Conservation (phyloP, 306 rosid species). For the Urtica urens region DNA sequence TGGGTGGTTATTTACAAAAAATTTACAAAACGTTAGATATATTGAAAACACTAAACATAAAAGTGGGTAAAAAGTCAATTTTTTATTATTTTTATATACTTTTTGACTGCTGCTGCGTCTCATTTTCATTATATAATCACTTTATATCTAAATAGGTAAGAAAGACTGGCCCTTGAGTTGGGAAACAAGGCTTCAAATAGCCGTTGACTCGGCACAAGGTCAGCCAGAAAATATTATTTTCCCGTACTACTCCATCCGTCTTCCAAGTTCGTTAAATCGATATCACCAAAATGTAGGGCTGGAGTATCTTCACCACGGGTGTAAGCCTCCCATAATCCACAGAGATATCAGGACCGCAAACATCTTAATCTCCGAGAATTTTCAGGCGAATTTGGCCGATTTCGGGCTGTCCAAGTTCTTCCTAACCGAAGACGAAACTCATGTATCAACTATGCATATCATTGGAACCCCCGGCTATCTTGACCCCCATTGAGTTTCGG, state of each 20-base stretch:
- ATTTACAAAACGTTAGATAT: too few species aligned
- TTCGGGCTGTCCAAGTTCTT: conserved; percentile 7
- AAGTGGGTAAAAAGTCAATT: too few species aligned
- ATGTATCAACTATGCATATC: not conserved
- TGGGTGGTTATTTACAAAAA: too few species aligned
- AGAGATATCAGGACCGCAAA: conserved; percentile 11
- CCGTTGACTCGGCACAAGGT: conserved; percentile 7
- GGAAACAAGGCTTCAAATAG: conserved; percentile 12
- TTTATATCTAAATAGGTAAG: not conserved
- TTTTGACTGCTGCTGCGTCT: too few species aligned
- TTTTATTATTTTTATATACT: too few species aligned
- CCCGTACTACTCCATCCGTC: not conserved
- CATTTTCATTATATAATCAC: not conserved
- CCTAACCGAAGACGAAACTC: not conserved
- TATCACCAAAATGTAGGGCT: not conserved
- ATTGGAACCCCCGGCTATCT: conserved; percentile 16
- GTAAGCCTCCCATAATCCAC: conserved; percentile 12
- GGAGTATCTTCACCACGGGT: conserved; percentile 14
- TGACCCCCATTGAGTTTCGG: conserved; percentile 15
- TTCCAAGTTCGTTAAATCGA: too few species aligned
- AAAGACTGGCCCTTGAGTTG: not conserved
- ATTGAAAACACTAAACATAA: too few species aligned
- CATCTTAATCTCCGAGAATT: conserved; percentile 4
- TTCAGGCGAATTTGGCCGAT: conserved; percentile 7
- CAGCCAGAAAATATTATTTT: not conserved